A percentile compares a stretch with the other conserved stretches of the same genome.
Evolutionary conservation across 129 eudicot genomes (phyloP).

Genomic region (Erigeron canadensis): DNA sequence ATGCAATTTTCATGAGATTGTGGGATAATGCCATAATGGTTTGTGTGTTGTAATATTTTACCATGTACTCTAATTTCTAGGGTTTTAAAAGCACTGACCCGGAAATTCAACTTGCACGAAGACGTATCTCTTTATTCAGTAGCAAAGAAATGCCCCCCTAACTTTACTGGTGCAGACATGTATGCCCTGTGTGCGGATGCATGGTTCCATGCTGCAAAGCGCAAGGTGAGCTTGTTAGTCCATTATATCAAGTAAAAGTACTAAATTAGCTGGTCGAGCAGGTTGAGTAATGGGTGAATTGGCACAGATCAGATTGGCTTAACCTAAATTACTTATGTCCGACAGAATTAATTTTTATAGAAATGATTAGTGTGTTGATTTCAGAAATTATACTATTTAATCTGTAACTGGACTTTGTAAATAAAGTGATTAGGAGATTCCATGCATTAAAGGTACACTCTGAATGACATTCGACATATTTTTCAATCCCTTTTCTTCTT

Average conservation of each 20-base stretch:
- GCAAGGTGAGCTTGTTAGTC: constrained; percentile 50
- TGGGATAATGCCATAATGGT: neutral
- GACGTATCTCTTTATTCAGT: constrained; percentile 72
- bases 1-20: constrained; percentile 6
- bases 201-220: constrained; percentile 98
- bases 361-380: neutral
- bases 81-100: constrained; percentile 85
- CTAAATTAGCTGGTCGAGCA: no score
- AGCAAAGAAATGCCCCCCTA: constrained; percentile 86
- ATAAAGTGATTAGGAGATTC: neutral
- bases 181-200: constrained; percentile 99
- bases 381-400: neutral
- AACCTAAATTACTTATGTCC: no score
- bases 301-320: no score
- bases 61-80: constrained; percentile 37
- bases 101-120: constrained; percentile 87
- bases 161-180: constrained; percentile 98
- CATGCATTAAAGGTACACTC: neutral
- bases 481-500: neutral
- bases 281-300: no score
- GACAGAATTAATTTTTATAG: no score
- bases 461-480: neutral
- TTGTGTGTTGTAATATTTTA: constrained; percentile 11
- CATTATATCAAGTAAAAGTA: neutral
- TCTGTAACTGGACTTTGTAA: neutral